These are phyloP conservation scores for Phytophthora multivora DNA, from an alignment of 352 stramenopile genomes.

Conservation along the genomic window DNA sequence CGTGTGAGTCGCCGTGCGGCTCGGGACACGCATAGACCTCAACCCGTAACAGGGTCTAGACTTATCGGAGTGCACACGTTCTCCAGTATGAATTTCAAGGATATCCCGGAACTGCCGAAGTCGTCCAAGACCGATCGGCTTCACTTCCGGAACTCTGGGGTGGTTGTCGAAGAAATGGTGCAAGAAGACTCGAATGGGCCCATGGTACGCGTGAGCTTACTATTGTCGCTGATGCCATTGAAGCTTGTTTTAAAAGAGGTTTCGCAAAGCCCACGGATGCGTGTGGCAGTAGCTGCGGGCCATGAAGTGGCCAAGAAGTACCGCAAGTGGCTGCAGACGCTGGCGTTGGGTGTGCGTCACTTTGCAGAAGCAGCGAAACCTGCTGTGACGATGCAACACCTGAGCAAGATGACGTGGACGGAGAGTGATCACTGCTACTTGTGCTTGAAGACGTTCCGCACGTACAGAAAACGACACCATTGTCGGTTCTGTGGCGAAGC, in stretches of 20 bases:
- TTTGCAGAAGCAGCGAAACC: conserved; percentile 40
- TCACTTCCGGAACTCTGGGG: conserved; percentile 64
- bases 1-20: conserved; percentile 31
- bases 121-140: conserved; percentile 49
- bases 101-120: conserved; percentile 58
- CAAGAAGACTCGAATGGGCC: conserved; percentile 31
- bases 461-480: conserved; percentile 63
- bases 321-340: conserved; percentile 61
- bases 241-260: conserved; percentile 49
- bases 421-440: conserved; percentile 58
- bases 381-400: conserved; percentile 21
- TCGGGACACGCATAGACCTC: conserved; percentile 18
- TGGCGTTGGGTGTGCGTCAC: conserved; percentile 46
- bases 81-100: conserved; percentile 69
- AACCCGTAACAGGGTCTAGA: conserved; percentile 17
- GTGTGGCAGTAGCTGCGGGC: conserved; percentile 29
- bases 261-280: conserved; percentile 38
- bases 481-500: conserved; percentile 74
- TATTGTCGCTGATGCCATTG: conserved; percentile 58
- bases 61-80: conserved; percentile 63
- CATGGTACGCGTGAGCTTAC: conserved; percentile 52
- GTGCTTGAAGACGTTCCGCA: conserved; percentile 67
- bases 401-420: conserved; percentile 49
- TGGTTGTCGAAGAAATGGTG: conserved; percentile 52
- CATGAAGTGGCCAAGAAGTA: conserved; percentile 45